Evolutionary conservation across 2,329 filamentous ascomycete genomes (phyloP).

Genomic region (Beauveria pseudobassiana): DNA sequence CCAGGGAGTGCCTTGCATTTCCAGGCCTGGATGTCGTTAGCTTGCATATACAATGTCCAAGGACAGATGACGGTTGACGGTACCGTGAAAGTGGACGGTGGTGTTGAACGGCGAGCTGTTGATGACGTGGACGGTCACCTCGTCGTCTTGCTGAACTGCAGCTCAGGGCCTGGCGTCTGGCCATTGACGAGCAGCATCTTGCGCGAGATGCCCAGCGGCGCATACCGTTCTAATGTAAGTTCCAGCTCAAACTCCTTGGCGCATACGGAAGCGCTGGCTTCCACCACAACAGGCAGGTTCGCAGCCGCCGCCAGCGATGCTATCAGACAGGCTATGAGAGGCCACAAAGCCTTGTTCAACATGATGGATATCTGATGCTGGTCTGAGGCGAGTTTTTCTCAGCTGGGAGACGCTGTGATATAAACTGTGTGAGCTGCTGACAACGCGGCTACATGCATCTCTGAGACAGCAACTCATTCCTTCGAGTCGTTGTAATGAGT

Average conservation of each 20-base stretch:
- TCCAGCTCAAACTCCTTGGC: slow-evolving; percentile 21
- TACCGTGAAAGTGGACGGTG: slow-evolving; percentile 44
- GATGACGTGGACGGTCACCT: slow-evolving; percentile 34
- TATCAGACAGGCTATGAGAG: not conserved
- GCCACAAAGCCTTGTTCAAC: not conserved
- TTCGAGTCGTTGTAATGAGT: not conserved
- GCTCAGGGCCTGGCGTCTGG: slow-evolving; percentile 52
- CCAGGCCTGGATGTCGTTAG: slow-evolving; percentile 29
- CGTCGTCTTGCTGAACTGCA: slow-evolving; percentile 47
- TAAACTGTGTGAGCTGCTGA: not conserved
- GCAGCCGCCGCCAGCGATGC: not conserved
- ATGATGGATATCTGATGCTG: not conserved
- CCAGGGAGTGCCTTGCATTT: slow-evolving; percentile 47
- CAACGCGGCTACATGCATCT: not conserved
- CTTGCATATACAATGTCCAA: too few relatives aligned
- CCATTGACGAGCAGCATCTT: slow-evolving; percentile 48
- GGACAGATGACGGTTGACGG: not conserved
- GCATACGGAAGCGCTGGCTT: not conserved
- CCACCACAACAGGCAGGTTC: not conserved
- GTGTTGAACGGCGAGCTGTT: slow-evolving; percentile 41
- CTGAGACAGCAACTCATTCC: not conserved
- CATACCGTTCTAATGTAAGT: slow-evolving; percentile 30
- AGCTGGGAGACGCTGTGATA: too few relatives aligned
- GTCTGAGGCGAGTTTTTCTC: not conserved
- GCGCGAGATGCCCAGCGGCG: slow-evolving; percentile 37